Base-by-base conservation (phyloP, 768 basidiomycete genomes). In the Termitomyces bulborhizus region DNA sequence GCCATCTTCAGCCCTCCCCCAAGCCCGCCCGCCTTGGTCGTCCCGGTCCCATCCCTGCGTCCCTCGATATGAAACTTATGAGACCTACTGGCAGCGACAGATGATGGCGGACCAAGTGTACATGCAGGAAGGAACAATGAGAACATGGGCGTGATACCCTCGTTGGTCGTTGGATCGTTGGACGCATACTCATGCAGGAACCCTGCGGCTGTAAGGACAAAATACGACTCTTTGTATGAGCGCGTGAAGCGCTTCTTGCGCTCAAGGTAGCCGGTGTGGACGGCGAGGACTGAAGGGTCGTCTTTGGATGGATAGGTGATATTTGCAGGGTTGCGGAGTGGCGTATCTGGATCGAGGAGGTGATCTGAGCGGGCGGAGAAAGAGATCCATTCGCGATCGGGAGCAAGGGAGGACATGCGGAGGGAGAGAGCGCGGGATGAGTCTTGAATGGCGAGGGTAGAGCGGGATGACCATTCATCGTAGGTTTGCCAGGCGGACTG, bases 1-100 rank as follows among this genome's bases (percentile, higher is more conserved):
- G 36, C 36, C 36, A 37, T 37, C 36, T 16, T 37, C 1, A 37
- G 5, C 15, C 36, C 36, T 15, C 36, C 36, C 4, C 36, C 36
- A 16, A 37, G 15, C 5, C n/a, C 53, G 0, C 85, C 84, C 0
- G 75, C 71, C 61, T 84, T 83, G 1, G 77, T 78, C 15, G 81
- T 78, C 2, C 90, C 92, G 6, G 74, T 80, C 0, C 91, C 93
- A 60, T 94, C 87, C 69, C 88, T 93, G 60, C 86, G 76, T 8
- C 88, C 90, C 71, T 99, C 97, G 63, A 99, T 93, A 72, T 97
- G 93, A 81, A 99, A 99, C 71, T 97, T 98, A 78, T 98, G 89
- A 16, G 84, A 84, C 54, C 6, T 27, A n/a, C 81, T 81, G 3
- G 87, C 13, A 16, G 36, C 79, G n/a, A 80, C 69, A 3, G 82